phyloP scores from a whole-genome alignment of 129 eudicot species.

The Ambrosia artemisiifolia region DNA sequence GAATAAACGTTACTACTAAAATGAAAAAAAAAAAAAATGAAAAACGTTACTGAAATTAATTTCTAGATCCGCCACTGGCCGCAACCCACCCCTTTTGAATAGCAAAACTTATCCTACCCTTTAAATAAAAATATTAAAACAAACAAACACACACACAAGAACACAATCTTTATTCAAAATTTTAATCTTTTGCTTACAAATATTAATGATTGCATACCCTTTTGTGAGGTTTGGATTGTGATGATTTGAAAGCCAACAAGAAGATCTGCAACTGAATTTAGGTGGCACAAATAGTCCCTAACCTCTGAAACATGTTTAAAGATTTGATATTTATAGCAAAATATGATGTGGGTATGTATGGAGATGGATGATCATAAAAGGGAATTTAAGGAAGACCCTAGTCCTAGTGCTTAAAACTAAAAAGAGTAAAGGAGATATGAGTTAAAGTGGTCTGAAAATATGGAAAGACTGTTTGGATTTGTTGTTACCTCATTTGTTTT shows the following conservation, averaged over 20 bases:
- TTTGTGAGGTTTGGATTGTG: slow-evolving; percentile 3
- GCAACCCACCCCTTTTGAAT: no score
- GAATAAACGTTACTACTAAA: no score
- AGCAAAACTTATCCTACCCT: no score
- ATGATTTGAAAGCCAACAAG: slow-evolving; percentile 18
- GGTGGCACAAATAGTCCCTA: slow-evolving; percentile 37
- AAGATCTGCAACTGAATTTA: slow-evolving; percentile 28
- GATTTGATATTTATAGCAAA: background rate
- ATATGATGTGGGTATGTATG: slow-evolving; percentile 18
- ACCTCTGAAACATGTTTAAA: slow-evolving; percentile 34
- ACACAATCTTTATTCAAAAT: no score
- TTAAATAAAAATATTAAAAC: no score
- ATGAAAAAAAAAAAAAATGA: no score
- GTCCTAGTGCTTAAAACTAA: slow-evolving; percentile 18
- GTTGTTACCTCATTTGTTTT: slow-evolving; percentile 25
- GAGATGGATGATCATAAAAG: slow-evolving; percentile 13
- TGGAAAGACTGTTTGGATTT: slow-evolving; percentile 30
- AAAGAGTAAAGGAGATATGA: slow-evolving; percentile 33
- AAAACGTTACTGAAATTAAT: no score
- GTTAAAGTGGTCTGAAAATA: background rate
- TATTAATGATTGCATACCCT: background rate
- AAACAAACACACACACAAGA: no score
- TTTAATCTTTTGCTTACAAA: no score
- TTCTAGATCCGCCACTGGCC: no score
- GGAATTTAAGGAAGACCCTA: slow-evolving; percentile 22